Percentiles rank a stretch among this genome's conserved stretches.
phyloP scores from a whole-genome alignment of 495 filamentous ascomycete species.

The Neurospora sp. region DNA sequence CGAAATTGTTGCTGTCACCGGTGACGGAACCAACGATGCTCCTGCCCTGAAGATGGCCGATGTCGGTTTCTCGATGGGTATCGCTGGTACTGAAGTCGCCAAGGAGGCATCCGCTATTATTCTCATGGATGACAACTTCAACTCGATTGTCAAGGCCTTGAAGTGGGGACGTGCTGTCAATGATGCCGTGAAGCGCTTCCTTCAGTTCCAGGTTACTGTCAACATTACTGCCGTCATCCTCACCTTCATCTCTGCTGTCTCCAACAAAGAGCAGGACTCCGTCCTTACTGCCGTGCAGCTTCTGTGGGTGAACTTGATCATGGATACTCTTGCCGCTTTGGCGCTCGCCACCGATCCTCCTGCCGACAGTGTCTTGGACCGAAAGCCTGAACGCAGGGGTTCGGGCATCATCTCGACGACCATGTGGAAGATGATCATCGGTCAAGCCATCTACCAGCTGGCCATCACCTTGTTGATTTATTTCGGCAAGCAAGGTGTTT shows the following conservation, averaged over 20 bases:
- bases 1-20: constrained; percentile 79
- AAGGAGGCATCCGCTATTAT: constrained; percentile 91
- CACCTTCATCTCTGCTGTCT: constrained; percentile 77
- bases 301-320: constrained; percentile 88
- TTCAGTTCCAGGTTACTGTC: constrained; percentile 88
- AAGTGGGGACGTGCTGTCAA: constrained; percentile 89
- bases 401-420: constrained; percentile 68
- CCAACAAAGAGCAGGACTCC: constrained; percentile 50
- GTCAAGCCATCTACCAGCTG: constrained; percentile 76
- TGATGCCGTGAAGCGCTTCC: constrained; percentile 80
- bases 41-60: constrained; percentile 78
- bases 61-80: constrained; percentile 89
- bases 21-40: constrained; percentile 85
- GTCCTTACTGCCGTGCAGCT: constrained; percentile 81
- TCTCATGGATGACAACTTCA: constrained; percentile 85
- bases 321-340: constrained; percentile 85
- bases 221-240: constrained; percentile 79
- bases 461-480: constrained; percentile 68
- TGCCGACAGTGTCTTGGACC: constrained; percentile 64
- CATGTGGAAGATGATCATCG: constrained; percentile 97
- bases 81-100: constrained; percentile 83
- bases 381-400: constrained; percentile 73
- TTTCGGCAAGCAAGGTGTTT: constrained; percentile 55
- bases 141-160: constrained; percentile 76
- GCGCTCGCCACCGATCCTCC: constrained; percentile 81